phyloP scores from a whole-genome alignment of 108 stramenopile genomes.

The Nitzschia putrida region DNA sequence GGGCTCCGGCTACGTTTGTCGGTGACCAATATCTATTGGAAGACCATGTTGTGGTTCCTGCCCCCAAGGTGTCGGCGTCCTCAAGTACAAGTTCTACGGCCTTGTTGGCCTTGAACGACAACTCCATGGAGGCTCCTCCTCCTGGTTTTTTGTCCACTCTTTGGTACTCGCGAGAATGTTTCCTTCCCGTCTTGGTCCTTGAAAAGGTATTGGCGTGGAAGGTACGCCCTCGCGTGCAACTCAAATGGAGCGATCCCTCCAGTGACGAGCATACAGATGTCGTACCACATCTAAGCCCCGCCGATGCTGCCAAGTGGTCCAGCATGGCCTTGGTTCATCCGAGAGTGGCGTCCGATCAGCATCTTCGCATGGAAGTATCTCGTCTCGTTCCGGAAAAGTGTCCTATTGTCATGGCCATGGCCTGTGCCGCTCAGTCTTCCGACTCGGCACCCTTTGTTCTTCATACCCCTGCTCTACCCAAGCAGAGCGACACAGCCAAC shows the following conservation, averaged over 20 bases:
- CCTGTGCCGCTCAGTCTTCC: conserved; percentile 30
- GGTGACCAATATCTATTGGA: neutral
- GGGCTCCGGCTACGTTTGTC: neutral
- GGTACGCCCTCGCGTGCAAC: conserved; percentile 46
- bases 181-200: conserved; percentile 74
- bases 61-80: conserved; percentile 13
- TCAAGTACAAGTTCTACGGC: neutral
- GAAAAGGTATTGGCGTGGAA: conserved; percentile 85
- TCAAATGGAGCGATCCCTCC: conserved; percentile 44
- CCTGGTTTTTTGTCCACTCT: conserved; percentile 61
- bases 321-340: conserved; percentile 47
- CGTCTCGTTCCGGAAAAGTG: conserved; percentile 66
- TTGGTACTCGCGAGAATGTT: conserved; percentile 81
- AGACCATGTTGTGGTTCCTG: neutral
- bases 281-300: conserved; percentile 15
- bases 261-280: neutral
- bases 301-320: conserved; percentile 53
- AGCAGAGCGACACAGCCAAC: neutral
- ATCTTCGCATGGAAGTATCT: conserved; percentile 73
- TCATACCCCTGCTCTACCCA: neutral
- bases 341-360: conserved; percentile 50
- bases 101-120: conserved; percentile 9
- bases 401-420: conserved; percentile 62
- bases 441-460: neutral
- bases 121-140: conserved; percentile 64